These are phyloP conservation scores for Melocanna baccifera DNA, from an alignment of 176 grass and related monocot genomes.

Conservation along the genomic window DNA sequence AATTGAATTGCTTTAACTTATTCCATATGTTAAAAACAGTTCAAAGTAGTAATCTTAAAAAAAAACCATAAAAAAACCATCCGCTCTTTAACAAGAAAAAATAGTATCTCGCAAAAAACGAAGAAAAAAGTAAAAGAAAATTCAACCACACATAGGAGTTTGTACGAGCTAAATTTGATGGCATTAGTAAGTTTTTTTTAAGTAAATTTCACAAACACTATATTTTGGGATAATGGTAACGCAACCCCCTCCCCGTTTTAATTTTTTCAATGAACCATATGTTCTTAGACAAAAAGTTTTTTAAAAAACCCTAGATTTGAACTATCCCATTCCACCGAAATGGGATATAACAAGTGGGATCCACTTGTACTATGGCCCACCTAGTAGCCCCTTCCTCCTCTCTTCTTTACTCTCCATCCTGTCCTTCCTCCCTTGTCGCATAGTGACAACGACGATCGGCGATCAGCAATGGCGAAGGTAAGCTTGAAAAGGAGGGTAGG, in stretches of 20 bases:
- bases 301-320: rapidly evolving
- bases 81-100: background rate
- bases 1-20: background rate
- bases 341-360: background rate
- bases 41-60: too few relatives aligned
- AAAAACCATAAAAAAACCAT: background rate
- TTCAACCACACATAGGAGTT: background rate
- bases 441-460: too few relatives aligned
- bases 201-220: background rate
- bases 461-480: background rate
- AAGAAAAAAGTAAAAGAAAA: background rate
- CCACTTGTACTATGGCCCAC: background rate
- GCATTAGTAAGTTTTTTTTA: background rate
- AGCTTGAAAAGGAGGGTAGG: background rate
- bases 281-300: background rate
- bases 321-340: background rate
- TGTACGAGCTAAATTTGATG: background rate
- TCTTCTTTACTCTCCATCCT: background rate
- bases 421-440: background rate
- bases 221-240: background rate
- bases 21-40: too few relatives aligned
- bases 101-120: background rate
- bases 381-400: background rate
- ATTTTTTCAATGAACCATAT: background rate
- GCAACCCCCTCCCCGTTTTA: too few relatives aligned